phyloP scores from a whole-genome alignment of 345 rosid species.

The Euphorbia peplus region DNA sequence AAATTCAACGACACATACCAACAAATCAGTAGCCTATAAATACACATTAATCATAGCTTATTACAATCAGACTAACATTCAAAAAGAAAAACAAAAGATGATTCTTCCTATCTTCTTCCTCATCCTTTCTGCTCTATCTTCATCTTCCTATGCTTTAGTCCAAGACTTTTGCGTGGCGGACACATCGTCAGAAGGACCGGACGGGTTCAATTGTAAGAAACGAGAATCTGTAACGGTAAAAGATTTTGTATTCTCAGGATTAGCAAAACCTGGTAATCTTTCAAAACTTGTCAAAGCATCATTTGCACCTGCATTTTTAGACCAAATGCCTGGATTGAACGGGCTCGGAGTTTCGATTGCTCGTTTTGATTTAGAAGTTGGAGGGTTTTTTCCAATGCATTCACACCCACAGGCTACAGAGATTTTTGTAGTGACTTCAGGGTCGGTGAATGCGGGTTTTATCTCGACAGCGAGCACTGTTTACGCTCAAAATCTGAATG shows the following conservation, averaged over 20 bases:
- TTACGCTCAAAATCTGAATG: constrained; percentile 44
- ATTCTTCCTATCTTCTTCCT: constrained; percentile 41
- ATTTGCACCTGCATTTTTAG: constrained; percentile 60
- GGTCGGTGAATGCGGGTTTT: constrained; percentile 73
- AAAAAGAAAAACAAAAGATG: constrained; percentile 11
- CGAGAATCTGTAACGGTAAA: constrained; percentile 39
- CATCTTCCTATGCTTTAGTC: constrained; percentile 51
- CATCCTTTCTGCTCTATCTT: constrained; percentile 38
- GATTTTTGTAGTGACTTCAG: constrained; percentile 48
- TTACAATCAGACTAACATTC: too few relatives aligned
- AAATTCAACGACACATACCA: too few relatives aligned
- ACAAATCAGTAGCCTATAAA: too few relatives aligned
- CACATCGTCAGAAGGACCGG: constrained; percentile 42
- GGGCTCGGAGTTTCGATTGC: constrained; percentile 79
- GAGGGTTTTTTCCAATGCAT: constrained; percentile 78
- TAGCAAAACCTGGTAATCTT: constrained; percentile 58
- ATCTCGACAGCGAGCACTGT: constrained; percentile 58
- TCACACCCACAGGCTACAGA: constrained; percentile 80
- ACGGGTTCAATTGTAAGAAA: constrained; percentile 71
- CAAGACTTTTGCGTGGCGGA: constrained; percentile 81
- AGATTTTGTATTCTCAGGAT: constrained; percentile 67
- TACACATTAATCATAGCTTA: too few relatives aligned
- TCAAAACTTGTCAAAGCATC: constrained; percentile 71
- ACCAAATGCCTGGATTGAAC: constrained; percentile 58
- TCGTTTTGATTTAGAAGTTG: constrained; percentile 65